These are phyloP conservation scores for Lachancea dasiensis DNA, from an alignment of 805 yeast species.

Conservation along the genomic window DNA sequence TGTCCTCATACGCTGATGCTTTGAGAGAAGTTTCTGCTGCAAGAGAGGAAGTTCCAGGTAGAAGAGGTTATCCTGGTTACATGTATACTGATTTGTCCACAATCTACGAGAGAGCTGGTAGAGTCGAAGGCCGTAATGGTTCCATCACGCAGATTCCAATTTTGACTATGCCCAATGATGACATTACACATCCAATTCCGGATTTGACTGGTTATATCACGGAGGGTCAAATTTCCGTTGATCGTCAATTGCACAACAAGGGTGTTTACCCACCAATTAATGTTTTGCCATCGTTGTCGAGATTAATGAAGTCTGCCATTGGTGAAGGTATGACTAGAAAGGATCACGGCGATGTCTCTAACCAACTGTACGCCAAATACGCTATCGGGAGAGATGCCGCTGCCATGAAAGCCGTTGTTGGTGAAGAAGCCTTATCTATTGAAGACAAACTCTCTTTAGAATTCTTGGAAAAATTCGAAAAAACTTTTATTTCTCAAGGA, in stretches of 20 bases:
- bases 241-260: constrained; percentile 91
- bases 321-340: constrained; percentile 99
- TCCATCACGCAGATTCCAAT: constrained; percentile 98
- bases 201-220: constrained; percentile 99
- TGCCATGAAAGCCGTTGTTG: constrained; percentile 99
- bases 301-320: constrained; percentile 98
- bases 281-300: constrained; percentile 93
- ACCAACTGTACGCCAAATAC: constrained; percentile 97
- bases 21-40: constrained; percentile 99
- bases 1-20: constrained; percentile 99
- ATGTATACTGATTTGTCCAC: constrained; percentile 99
- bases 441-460: constrained; percentile 97
- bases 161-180: constrained; percentile 99
- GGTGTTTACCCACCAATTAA: constrained; percentile 99
- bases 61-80: constrained; percentile 99
- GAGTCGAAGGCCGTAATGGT: constrained; percentile 99
- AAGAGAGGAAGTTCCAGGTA: constrained; percentile 99
- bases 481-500: constrained; percentile 92
- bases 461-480: constrained; percentile 96
- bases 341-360: constrained; percentile 99
- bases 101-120: constrained; percentile 98
- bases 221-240: constrained; percentile 97
- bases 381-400: constrained; percentile 99
- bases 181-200: constrained; percentile 99
- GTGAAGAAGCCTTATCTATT: constrained; percentile 97